These are phyloP conservation scores for Takashimella tepidaria DNA, from an alignment of 1,284 basidiomycete genomes.

Conservation along the genomic window DNA sequence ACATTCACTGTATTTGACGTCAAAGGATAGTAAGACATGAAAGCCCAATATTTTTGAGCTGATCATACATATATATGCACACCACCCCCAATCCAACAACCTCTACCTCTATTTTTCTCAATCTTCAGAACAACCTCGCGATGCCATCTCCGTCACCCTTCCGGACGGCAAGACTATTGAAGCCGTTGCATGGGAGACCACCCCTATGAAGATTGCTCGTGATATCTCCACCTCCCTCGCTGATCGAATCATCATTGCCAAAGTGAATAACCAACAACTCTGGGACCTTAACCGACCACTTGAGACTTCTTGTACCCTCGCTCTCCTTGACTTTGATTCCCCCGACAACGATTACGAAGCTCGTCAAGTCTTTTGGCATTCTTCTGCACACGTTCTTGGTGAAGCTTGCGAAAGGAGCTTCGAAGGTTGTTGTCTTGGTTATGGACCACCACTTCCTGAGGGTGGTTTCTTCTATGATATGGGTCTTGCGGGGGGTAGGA, in stretches of 20 bases:
- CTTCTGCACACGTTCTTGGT: slow-evolving; percentile 97
- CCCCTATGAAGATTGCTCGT: slow-evolving; percentile 85
- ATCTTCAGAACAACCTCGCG: slow-evolving; percentile 68
- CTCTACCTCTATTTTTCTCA: background rate
- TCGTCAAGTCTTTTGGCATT: slow-evolving; percentile 98
- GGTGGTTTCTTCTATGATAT: slow-evolving; percentile 99
- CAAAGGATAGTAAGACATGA: too few species aligned
- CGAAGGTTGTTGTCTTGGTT: slow-evolving; percentile 91
- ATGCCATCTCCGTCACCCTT: slow-evolving; percentile 78
- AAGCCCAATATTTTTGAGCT: too few species aligned
- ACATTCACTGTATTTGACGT: background rate
- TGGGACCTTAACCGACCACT: slow-evolving; percentile 96
- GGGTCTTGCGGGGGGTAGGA: slow-evolving; percentile 55
- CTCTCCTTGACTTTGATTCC: slow-evolving; percentile 90
- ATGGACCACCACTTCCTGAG: slow-evolving; percentile 88
- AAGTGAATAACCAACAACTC: slow-evolving; percentile 72
- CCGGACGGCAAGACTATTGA: slow-evolving; percentile 80
- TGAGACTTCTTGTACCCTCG: slow-evolving; percentile 73
- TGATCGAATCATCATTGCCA: slow-evolving; percentile 88
- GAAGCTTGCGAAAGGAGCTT: slow-evolving; percentile 93
- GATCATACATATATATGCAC: too few species aligned
- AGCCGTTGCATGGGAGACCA: slow-evolving; percentile 93
- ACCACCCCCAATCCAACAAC: too few species aligned
- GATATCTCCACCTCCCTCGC: slow-evolving; percentile 81
- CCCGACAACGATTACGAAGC: slow-evolving; percentile 71